Percentiles rank a stretch among this genome's conserved stretches.
Evolutionary conservation across 2,329 filamentous ascomycete species (phyloP).

Genomic region (Scedosporium apiospermum): DNA sequence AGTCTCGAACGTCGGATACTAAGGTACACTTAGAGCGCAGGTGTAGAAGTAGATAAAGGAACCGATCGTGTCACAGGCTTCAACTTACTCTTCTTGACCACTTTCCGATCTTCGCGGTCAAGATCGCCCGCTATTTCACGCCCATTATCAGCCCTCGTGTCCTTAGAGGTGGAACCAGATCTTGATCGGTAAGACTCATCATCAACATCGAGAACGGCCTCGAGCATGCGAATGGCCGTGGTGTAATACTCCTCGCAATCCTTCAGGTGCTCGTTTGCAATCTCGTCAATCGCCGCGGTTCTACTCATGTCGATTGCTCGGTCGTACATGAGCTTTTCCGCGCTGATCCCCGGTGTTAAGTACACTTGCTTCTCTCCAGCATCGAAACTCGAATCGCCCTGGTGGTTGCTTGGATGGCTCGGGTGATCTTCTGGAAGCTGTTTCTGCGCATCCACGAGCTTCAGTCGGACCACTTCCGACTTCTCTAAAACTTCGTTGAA

Average conservation of each 20-base stretch:
- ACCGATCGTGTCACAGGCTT: background rate
- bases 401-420: slow-evolving; percentile 73
- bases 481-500: slow-evolving; percentile 98
- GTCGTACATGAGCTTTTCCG: slow-evolving; percentile 97
- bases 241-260: slow-evolving; percentile 90
- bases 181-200: slow-evolving; percentile 35
- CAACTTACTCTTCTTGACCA: slow-evolving; percentile 60
- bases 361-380: slow-evolving; percentile 69
- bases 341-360: slow-evolving; percentile 80
- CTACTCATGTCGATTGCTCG: slow-evolving; percentile 95
- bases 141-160: slow-evolving; percentile 10
- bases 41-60: background rate
- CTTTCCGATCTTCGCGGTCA: slow-evolving; percentile 62
- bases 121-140: slow-evolving; percentile 31
- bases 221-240: slow-evolving; percentile 88
- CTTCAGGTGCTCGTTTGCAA: slow-evolving; percentile 77
- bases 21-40: background rate
- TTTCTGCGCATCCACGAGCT: slow-evolving; percentile 77
- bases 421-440: slow-evolving; percentile 77
- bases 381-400: slow-evolving; percentile 40
- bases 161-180: slow-evolving; percentile 22
- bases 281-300: slow-evolving; percentile 87
- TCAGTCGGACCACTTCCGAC: slow-evolving; percentile 84
- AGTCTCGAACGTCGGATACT: slow-evolving; percentile 8
- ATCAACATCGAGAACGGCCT: slow-evolving; percentile 84